Evolutionary conservation across 257 asterid genomes (phyloP).

Genomic region (Jasminum sambac): DNA sequence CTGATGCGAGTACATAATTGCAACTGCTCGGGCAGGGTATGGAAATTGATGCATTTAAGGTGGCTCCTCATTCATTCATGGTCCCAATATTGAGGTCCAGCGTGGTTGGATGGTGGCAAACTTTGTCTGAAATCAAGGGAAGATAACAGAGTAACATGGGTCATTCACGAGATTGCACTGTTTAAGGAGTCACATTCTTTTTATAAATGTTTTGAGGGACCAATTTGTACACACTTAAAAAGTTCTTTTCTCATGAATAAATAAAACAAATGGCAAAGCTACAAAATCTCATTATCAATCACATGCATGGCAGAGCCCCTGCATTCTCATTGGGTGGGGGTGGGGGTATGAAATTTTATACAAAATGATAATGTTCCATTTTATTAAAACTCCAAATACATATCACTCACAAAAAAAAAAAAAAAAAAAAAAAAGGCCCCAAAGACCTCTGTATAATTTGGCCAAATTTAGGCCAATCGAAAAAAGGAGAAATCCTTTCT

Average conservation of each 20-base stretch:
- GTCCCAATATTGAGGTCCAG: not conserved
- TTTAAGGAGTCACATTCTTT: constrained; percentile 45
- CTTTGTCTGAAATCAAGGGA: constrained; percentile 40
- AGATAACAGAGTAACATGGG: constrained; percentile 43
- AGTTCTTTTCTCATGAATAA: constrained; percentile 19
- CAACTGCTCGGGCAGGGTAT: not conserved
- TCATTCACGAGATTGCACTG: constrained; percentile 41
- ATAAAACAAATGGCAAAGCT: constrained; percentile 75
- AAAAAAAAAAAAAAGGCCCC: too few species aligned
- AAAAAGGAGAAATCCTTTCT: constrained; percentile 21
- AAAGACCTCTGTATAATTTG: constrained; percentile 69
- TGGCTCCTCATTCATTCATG: not conserved
- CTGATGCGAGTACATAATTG: constrained; percentile 1
- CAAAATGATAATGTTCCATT: constrained; percentile 4
- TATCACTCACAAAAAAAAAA: constrained; percentile 38
- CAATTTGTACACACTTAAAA: constrained; percentile 2
- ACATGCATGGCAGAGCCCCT: constrained; percentile 64
- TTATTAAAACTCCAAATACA: constrained; percentile 54
- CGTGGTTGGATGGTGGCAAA: constrained; percentile 4
- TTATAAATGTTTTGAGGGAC: constrained; percentile 63
- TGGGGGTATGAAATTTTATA: not conserved
- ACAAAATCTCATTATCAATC: constrained; percentile 76
- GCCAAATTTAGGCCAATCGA: constrained; percentile 54
- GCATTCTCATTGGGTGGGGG: constrained; percentile 12
- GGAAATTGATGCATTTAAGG: not conserved